A percentile compares a stretch with the other conserved stretches of the same genome.
Evolutionary conservation across 164 flowering plant species (phyloP).

Genomic region (Umbellularia californica): DNA sequence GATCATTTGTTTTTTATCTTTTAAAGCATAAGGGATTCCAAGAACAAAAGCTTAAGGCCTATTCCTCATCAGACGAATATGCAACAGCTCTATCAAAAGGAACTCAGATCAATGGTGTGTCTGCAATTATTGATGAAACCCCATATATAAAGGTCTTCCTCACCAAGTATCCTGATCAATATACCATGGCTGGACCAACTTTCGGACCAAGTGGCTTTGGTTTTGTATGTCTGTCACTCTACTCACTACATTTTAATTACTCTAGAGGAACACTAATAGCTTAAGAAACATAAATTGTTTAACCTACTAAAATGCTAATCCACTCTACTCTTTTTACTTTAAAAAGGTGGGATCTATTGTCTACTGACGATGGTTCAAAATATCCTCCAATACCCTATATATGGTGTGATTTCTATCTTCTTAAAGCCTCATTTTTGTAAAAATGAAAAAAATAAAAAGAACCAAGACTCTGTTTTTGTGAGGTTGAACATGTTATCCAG

Average conservation of each 20-base stretch:
- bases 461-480: no score
- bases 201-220: not conserved
- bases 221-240: not conserved
- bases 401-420: no score
- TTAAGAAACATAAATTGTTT: no score
- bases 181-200: not conserved
- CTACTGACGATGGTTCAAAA: no score
- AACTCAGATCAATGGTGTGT: not conserved
- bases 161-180: not conserved
- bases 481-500: no score
- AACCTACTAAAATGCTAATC: no score
- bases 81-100: constrained; percentile 14
- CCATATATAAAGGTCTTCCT: constrained; percentile 2
- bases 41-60: constrained; percentile 21
- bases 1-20: constrained; percentile 7
- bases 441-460: no score
- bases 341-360: no score
- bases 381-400: no score
- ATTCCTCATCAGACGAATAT: constrained; percentile 18
- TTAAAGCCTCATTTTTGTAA: no score
- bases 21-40: constrained; percentile 24
- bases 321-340: no score
- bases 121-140: not conserved
- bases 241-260: not conserved
- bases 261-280: no score